phyloP scores from a whole-genome alignment of 208 protist genomes.

The Leishmania braziliensis region DNA sequence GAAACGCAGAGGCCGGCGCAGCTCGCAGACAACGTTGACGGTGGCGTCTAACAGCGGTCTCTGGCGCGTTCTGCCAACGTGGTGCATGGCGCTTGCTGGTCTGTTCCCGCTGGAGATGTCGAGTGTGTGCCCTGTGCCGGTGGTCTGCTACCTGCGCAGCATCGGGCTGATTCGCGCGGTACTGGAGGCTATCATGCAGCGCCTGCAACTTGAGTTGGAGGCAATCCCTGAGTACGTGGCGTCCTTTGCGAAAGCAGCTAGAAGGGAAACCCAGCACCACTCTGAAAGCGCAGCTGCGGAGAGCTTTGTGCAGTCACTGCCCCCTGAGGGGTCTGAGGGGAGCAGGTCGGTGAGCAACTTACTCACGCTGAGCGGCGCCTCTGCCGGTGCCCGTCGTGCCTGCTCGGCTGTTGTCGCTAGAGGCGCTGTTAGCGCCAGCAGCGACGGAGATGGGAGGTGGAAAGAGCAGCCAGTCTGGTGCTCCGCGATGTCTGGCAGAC shows the following conservation, averaged over 20 bases:
- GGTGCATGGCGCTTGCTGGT: constrained; percentile 53
- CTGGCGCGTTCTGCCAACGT: constrained; percentile 41
- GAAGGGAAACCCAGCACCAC: background rate
- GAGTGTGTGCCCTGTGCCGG: constrained; percentile 30
- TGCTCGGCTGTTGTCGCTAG: background rate
- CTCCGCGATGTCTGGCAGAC: background rate
- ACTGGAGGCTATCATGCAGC: constrained; percentile 27
- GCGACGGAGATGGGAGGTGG: background rate
- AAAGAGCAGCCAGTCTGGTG: constrained; percentile 8
- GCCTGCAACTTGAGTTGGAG: constrained; percentile 30
- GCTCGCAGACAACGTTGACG: background rate
- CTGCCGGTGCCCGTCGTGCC: background rate
- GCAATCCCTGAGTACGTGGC: constrained; percentile 1
- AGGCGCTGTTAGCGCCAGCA: background rate
- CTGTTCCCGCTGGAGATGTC: constrained; percentile 46
- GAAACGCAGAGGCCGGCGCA: background rate
- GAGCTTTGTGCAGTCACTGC: background rate
- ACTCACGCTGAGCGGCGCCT: background rate
- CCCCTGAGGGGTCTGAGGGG: background rate
- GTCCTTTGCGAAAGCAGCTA: background rate
- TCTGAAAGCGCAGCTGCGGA: background rate
- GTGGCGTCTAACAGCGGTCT: background rate
- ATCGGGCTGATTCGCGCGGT: constrained; percentile 41
- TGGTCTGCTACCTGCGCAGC: constrained; percentile 59
- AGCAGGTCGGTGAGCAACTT: background rate